Percentiles rank a stretch among this genome's conserved stretches.
Conservation (phyloP, 2,329 filamentous ascomycete species). For the Alternaria sp. region DNA sequence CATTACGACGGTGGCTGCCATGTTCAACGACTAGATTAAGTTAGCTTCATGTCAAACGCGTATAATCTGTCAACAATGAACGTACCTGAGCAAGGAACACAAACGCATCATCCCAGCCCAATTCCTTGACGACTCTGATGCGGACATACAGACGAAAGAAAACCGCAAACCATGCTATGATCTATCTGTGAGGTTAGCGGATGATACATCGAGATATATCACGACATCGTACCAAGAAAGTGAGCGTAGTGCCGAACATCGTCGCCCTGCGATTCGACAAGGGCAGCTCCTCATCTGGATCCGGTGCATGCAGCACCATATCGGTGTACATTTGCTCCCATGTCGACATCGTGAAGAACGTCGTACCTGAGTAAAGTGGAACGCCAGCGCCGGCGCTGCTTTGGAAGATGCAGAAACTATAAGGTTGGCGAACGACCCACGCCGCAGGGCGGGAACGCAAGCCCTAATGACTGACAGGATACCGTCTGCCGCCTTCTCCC, state of each 20-base stretch:
- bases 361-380: neutral
- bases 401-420: slow-evolving; percentile 1
- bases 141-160: slow-evolving; percentile 38
- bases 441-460: neutral
- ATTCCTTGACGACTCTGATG: slow-evolving; percentile 34
- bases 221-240: slow-evolving; percentile 32
- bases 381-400: slow-evolving; percentile 6
- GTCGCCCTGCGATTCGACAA: slow-evolving; percentile 34
- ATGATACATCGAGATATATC: neutral
- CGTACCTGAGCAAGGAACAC: slow-evolving; percentile 39
- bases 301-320: slow-evolving; percentile 31
- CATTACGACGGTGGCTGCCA: slow-evolving; percentile 31
- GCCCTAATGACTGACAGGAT: slow-evolving; percentile 9
- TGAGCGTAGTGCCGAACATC: slow-evolving; percentile 31
- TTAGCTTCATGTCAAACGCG: neutral
- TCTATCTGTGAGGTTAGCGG: slow-evolving; percentile 22
- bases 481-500: neutral
- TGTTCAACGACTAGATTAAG: slow-evolving; percentile 29
- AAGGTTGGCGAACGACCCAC: neutral
- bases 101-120: slow-evolving; percentile 47
- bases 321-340: slow-evolving; percentile 25
- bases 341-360: slow-evolving; percentile 16
- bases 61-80: neutral
- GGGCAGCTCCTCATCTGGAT: slow-evolving; percentile 35
- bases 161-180: slow-evolving; percentile 37